Percentiles rank a stretch among this genome's conserved stretches.
Evolutionary conservation across 129 eudicot species (phyloP).

Genomic region (Tagetes patula): DNA sequence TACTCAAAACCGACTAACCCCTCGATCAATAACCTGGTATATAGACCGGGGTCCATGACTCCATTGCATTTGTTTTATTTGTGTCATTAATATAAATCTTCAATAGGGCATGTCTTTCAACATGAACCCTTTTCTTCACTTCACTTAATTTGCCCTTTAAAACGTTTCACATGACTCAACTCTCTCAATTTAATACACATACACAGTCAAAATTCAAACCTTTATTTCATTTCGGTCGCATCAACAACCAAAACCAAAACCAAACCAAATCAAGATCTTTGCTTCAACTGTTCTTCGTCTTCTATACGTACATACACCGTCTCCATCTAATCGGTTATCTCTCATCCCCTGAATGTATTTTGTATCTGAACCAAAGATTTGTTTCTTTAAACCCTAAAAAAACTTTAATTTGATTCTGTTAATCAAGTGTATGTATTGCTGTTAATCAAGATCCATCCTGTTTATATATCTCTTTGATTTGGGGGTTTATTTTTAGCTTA

Average conservation of each 20-base stretch:
- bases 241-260: neutral
- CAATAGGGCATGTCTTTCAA: neutral
- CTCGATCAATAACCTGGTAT: no score
- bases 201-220: conserved; percentile 20
- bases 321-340: conserved; percentile 5
- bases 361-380: neutral
- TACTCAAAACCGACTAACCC: no score
- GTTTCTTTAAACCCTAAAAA: conserved; percentile 16
- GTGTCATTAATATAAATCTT: neutral
- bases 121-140: neutral
- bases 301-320: neutral
- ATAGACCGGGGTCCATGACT: neutral
- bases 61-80: neutral
- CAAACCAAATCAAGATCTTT: conserved; percentile 1
- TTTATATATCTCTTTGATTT: neutral
- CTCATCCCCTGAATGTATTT: neutral
- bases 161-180: conserved; percentile 17
- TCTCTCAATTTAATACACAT: conserved; percentile 24
- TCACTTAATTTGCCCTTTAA: conserved; percentile 4
- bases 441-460: conserved; percentile 1
- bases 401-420: neutral
- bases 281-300: conserved; percentile 1
- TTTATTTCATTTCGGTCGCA: conserved; percentile 2
- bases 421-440: neutral
- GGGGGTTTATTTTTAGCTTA: neutral